These are phyloP conservation scores for Phoma herbarum DNA, from an alignment of 2,329 filamentous ascomycete species.

Conservation along the genomic window DNA sequence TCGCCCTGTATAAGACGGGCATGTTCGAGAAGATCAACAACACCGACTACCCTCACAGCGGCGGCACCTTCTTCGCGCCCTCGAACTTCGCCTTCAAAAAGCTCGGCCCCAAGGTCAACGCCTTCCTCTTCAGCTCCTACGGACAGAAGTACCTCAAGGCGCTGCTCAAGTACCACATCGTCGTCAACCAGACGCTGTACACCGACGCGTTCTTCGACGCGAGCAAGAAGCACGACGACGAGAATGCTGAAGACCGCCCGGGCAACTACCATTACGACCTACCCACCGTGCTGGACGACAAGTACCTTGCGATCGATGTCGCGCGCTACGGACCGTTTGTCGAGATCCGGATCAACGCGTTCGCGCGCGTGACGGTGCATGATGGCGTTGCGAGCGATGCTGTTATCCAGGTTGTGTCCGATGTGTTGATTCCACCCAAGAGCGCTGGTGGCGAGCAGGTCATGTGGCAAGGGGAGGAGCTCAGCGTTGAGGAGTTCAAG, in stretches of 20 bases:
- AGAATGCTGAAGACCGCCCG: constrained; percentile 32
- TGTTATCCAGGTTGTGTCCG: constrained; percentile 78
- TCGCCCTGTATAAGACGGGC: constrained; percentile 78
- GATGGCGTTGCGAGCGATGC: constrained; percentile 81
- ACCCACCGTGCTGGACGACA: constrained; percentile 73
- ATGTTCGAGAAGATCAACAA: constrained; percentile 68
- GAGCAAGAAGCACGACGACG: constrained; percentile 44
- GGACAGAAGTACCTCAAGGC: constrained; percentile 80
- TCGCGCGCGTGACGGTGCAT: constrained; percentile 68
- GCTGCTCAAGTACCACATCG: constrained; percentile 80
- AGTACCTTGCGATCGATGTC: constrained; percentile 75
- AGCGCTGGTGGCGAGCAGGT: constrained; percentile 43
- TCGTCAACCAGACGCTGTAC: constrained; percentile 78
- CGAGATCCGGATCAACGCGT: constrained; percentile 78
- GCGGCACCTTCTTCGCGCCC: constrained; percentile 82
- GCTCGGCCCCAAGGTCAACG: constrained; percentile 77
- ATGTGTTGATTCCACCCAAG: constrained; percentile 79
- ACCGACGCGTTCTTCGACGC: constrained; percentile 79
- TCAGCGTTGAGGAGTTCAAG: constrained; percentile 69
- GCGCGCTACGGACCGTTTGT: constrained; percentile 72
- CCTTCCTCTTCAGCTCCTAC: constrained; percentile 81
- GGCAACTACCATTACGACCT: constrained; percentile 73
- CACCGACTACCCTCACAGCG: constrained; percentile 59
- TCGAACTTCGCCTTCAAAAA: constrained; percentile 80
- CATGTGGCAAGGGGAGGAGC: constrained; percentile 58